Evolutionary conservation across 2,329 filamentous ascomycete species (phyloP), one percentile per base, ranked within the genome.

Genomic region (Neonectria sp.): DNA sequence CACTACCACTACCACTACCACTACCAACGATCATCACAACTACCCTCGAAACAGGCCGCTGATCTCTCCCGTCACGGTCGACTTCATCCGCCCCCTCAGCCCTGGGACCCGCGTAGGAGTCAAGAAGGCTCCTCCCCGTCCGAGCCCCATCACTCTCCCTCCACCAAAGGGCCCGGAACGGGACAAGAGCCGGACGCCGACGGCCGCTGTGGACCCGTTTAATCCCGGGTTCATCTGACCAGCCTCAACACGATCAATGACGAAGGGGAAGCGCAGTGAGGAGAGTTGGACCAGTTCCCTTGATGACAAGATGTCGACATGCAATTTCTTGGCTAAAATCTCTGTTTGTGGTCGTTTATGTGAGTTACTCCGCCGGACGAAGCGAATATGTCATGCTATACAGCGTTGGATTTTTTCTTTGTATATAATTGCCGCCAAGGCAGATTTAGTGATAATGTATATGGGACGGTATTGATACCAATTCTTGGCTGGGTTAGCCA

Each of bases 41-140:
- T 63, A 55, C 2, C 69, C 52, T 17, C 58, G 59, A 43, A 60
- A 61, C 25, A 71, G 68, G 29, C 72, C 76, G 17, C 71, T 79
- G 27, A 79, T 79, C 24, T 80, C 78, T 12, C 78, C 78, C 7
- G 75, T 79, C n/a, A 70, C 73, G 59, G 73, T 51, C 1, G 76
- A 77, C 40, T 79, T 79, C 63, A 70, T 74, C 9, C 65, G 69
- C 1, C 56, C 68, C 4, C 53, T 70, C 25, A 72, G 68, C 58
- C 65, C 71, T n/a, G 55, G 60, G 7, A 76, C 60, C 29, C 73
- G 78, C 9, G 68, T 79, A 2, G 79, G 81, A 61, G 78, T 76
- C 3, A 75, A 71, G 57, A 79, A 69, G 57, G 80, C 77, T 6
- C 79, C 79, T 6, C 79, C 80, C 25, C 68, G 78, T 15, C 78